These are phyloP conservation scores for Kwoniella shandongensis DNA, from an alignment of 768 basidiomycete species.

Conservation along the genomic window DNA sequence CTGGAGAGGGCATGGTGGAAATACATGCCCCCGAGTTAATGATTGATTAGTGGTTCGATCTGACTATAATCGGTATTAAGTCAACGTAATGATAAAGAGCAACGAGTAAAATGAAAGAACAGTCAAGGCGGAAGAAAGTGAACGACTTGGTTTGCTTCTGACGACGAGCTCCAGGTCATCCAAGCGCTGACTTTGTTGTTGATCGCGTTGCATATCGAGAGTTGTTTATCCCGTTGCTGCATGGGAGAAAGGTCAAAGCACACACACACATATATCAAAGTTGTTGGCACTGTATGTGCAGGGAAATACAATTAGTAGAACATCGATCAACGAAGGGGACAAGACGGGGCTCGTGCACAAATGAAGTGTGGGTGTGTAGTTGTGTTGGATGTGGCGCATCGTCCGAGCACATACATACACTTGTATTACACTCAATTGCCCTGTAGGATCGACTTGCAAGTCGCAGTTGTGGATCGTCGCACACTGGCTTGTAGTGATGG, in stretches of 20 bases:
- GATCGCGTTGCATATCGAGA: no score
- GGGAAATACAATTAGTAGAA: slow-evolving; percentile 12
- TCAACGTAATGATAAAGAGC: background rate
- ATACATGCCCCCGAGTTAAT: slow-evolving; percentile 12
- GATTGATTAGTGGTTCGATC: no score
- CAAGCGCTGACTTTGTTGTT: background rate
- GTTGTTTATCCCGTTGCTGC: slow-evolving; percentile 14
- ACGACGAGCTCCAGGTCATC: background rate
- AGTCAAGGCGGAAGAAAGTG: slow-evolving; percentile 2
- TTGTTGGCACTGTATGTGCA: background rate
- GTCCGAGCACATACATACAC: no score
- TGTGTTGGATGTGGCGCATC: no score
- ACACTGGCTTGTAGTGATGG: no score
- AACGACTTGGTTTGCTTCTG: background rate
- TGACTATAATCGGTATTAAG: background rate
- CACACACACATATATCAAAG: slow-evolving; percentile 9
- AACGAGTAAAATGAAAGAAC: background rate
- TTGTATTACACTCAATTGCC: no score
- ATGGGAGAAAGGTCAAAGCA: background rate
- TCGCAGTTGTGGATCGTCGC: no score
- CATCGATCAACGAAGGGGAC: slow-evolving; percentile 9
- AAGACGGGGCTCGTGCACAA: no score
- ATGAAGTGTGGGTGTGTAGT: no score
- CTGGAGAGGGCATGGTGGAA: slow-evolving; percentile 15
- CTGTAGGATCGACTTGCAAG: no score